Conservation (phyloP, 139 green algal species). For the Picochlorum sp. region DNA sequence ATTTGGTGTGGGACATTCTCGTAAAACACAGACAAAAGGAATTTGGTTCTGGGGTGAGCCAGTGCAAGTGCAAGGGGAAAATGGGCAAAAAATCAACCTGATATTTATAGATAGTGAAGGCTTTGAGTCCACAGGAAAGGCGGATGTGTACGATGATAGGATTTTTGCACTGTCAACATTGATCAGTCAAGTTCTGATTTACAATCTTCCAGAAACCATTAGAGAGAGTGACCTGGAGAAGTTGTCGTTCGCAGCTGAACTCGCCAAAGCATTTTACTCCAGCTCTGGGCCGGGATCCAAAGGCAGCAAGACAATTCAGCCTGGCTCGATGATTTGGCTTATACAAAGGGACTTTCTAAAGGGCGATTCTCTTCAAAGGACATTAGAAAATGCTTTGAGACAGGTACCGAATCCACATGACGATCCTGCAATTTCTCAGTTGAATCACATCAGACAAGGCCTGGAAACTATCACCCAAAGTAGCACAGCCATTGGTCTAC, state of each 20-base stretch:
- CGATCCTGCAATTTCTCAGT: slow-evolving; percentile 35
- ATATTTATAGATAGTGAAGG: slow-evolving; percentile 90
- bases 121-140: slow-evolving; percentile 81
- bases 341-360: slow-evolving; percentile 90
- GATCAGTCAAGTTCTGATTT: slow-evolving; percentile 60
- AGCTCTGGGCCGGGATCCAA: too few species aligned
- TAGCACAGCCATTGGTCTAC: slow-evolving; percentile 55
- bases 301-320: slow-evolving; percentile 16
- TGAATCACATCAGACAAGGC: slow-evolving; percentile 15
- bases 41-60: slow-evolving; percentile 86
- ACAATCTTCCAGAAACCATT: slow-evolving; percentile 87
- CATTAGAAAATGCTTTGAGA: slow-evolving; percentile 52
- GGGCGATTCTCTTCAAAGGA: slow-evolving; percentile 53
- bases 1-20: slow-evolving; percentile 87
- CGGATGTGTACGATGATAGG: slow-evolving; percentile 85
- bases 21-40: slow-evolving; percentile 85
- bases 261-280: slow-evolving; percentile 65
- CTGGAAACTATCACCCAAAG: slow-evolving; percentile 35
- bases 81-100: slow-evolving; percentile 14
- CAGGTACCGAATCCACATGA: slow-evolving; percentile 61
- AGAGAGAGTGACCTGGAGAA: slow-evolving; percentile 80
- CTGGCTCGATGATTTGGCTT: slow-evolving; percentile 80
- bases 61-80: slow-evolving; percentile 9
- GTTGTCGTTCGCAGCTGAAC: slow-evolving; percentile 83
- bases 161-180: slow-evolving; percentile 84